Evolutionary conservation across 108 stramenopile species (phyloP).

Genomic region (Cyclotella atomus): DNA sequence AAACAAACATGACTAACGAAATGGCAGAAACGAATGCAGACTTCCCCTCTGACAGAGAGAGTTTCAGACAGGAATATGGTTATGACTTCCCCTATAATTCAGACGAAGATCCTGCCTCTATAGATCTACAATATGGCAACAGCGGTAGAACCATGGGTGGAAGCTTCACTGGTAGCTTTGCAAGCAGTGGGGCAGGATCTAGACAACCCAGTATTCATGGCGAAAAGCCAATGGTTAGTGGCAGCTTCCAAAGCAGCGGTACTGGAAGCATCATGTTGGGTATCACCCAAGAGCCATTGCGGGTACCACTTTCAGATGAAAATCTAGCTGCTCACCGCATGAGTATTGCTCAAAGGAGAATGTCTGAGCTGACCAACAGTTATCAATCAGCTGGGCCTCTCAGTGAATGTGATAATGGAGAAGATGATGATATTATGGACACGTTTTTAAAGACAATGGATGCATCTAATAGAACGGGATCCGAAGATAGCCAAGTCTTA

Average conservation of each 20-base stretch:
- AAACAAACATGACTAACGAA: too few relatives aligned
- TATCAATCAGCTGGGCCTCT: neutral
- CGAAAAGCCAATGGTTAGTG: too few relatives aligned
- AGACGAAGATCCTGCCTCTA: neutral
- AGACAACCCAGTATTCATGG: too few relatives aligned
- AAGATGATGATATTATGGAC: neutral
- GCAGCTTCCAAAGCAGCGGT: too few relatives aligned
- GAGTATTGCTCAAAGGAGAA: neutral
- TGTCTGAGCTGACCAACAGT: neutral
- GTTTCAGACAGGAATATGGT: neutral
- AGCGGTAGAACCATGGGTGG: neutral
- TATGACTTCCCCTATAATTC: slow-evolving; percentile 4
- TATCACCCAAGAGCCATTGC: too few relatives aligned
- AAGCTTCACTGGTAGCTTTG: too few relatives aligned
- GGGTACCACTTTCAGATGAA: neutral
- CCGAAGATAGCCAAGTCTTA: too few relatives aligned
- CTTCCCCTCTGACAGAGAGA: slow-evolving; percentile 19
- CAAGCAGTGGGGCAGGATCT: too few relatives aligned
- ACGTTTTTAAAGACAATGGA: neutral
- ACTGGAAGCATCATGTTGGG: too few relatives aligned
- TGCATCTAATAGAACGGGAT: neutral
- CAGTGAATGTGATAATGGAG: neutral
- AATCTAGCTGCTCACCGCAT: neutral
- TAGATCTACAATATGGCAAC: neutral
- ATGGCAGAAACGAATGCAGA: slow-evolving; percentile 11